Base-by-base conservation (phyloP, 805 yeast species). In the Phaffomyces antillensis region DNA sequence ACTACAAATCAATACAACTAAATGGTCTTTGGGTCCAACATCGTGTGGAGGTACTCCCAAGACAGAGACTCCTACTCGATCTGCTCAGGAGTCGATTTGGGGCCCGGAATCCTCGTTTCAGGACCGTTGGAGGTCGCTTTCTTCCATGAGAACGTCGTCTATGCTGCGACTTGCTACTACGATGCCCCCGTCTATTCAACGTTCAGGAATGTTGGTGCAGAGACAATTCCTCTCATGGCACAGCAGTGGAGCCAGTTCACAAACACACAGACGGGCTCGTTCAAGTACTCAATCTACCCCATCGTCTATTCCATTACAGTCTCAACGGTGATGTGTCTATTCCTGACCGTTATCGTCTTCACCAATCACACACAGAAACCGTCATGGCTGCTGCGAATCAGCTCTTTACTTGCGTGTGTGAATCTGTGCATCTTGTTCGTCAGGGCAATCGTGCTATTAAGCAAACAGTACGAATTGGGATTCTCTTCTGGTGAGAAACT, bases 341-440 rank as follows among this genome's bases (percentile, higher is more conserved):
- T 77, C 50, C 64, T 81, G 23, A 79, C 89, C 0, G 62, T 85
- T 10, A 72, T 83, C 42, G 77, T 82, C 15, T 72, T 81, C 49
- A 76, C 88, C 8, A 81, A 79, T 56, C 78, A 79, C 42, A 77
- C 83, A 11, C 76, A 77, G 43, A 78, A 74, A 53, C 84, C 87
- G 1, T 71, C 86, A 11, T 52, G 67, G 42, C 55, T 80, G 30
- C 63, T 82, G 40, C 66, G 71, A 53, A 44, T 68, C 0, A 77
- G 84, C 1, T 72, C 83, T 1, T 41, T 71, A 0, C 48, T 81
- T 11, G 75, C 83, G 1, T 70, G 84, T 2, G 64, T 75, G 0
- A 83, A 81, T 57, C 66, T 85, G 46, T 62, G 73, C 2, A 64
- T 78, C 1, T 63, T 76, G 7, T 70, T 79, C 34, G 67, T 73